These are phyloP conservation scores for Powellomyces hirtus DNA, from an alignment of 192 early-diverging fungal species.

Conservation along the genomic window DNA sequence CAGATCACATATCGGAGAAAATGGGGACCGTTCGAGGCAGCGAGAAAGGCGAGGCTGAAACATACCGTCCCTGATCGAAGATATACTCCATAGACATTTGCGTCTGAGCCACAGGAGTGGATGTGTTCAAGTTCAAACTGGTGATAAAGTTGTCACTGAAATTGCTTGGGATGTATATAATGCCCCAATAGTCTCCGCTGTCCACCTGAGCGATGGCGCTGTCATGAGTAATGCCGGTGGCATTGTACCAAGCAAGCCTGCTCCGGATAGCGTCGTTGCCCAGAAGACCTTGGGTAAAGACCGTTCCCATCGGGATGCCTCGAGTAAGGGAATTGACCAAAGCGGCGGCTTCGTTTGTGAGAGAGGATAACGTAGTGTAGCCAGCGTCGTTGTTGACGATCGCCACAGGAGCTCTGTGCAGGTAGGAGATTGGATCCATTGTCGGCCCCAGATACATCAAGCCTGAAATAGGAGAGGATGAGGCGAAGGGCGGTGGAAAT, in stretches of 20 bases:
- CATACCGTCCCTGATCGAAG: slow-evolving; percentile 17
- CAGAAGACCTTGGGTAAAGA: neutral
- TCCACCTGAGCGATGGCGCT: slow-evolving; percentile 9
- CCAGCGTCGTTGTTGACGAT: slow-evolving; percentile 19
- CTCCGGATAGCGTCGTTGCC: neutral
- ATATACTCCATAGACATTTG: slow-evolving; percentile 13
- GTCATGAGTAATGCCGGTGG: slow-evolving; percentile 7
- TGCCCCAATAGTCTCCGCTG: slow-evolving; percentile 13
- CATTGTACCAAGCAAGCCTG: neutral
- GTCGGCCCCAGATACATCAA: neutral
- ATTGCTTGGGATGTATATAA: slow-evolving; percentile 24
- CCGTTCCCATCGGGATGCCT: neutral
- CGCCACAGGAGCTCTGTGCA: slow-evolving; percentile 2
- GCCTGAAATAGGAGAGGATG: neutral
- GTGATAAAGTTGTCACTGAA: slow-evolving; percentile 12
- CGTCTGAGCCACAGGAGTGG: neutral
- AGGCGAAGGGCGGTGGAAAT: neutral
- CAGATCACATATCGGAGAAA: too few species aligned
- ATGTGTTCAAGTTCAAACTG: neutral
- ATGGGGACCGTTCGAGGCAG: too few species aligned
- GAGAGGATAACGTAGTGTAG: neutral
- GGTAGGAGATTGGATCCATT: slow-evolving; percentile 8
- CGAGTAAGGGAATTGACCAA: neutral
- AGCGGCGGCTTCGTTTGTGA: neutral
- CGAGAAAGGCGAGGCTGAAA: too few species aligned